These are phyloP conservation scores for Beauveria brongniartii DNA, from an alignment of 2,329 filamentous ascomycete species.

Conservation along the genomic window DNA sequence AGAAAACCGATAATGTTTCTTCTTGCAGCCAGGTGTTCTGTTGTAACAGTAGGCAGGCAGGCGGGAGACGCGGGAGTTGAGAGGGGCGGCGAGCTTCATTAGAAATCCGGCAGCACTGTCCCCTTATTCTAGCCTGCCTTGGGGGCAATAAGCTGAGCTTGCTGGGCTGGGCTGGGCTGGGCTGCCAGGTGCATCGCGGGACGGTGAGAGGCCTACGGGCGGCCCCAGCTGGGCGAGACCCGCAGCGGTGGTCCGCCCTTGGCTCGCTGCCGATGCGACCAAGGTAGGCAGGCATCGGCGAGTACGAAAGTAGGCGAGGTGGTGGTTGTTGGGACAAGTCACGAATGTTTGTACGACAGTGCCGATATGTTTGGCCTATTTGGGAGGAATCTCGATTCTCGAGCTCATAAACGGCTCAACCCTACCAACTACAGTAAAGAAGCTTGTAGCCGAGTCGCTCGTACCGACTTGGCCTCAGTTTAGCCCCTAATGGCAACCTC, in stretches of 20 bases:
- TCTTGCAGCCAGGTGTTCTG: neutral
- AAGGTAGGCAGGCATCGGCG: no score
- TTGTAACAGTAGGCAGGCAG: neutral
- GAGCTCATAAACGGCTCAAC: no score
- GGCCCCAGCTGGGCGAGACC: neutral
- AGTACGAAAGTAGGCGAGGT: no score
- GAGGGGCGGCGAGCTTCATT: slow-evolving; percentile 3
- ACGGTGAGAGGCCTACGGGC: no score
- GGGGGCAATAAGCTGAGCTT: neutral
- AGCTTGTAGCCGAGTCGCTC: no score
- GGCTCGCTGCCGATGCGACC: neutral
- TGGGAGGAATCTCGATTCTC: no score
- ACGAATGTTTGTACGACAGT: no score
- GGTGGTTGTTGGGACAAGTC: no score
- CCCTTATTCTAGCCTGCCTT: neutral
- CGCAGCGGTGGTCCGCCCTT: neutral
- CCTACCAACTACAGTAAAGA: no score
- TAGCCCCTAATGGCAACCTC: no score
- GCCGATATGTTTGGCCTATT: no score
- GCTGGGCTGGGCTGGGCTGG: neutral
- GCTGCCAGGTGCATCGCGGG: neutral
- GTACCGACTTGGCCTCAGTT: no score
- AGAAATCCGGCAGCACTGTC: slow-evolving; percentile 3
- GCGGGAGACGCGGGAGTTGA: neutral
- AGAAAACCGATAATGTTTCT: neutral